Base-by-base conservation (phyloP, 176 grass and related monocot species). In the Phoenix roebelenii region DNA sequence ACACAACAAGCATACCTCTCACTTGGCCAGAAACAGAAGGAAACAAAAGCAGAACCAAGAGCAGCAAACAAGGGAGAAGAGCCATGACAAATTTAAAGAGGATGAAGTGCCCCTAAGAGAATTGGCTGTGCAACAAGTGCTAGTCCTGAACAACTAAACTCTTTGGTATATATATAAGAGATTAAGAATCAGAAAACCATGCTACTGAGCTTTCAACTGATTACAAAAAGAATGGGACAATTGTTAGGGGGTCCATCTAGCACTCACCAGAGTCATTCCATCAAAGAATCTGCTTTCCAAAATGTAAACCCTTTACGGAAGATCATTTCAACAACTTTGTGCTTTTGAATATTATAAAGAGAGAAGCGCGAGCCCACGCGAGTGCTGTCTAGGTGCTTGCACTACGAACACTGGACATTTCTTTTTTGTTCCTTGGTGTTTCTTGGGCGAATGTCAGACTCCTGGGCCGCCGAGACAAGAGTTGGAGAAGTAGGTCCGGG, bases 211-310 rank as follows among this genome's bases (percentile, higher is more conserved):
- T 39, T 39, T 39, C 7, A 12, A 39, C 1, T 12, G 7, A 10
- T 39, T 1, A 39, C 6, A 7, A 39, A 59, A 59, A 59, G 3
- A 59, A 5, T 29, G 57, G 57, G 22, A 20, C 19, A 25, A 23
- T 24, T 3, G 1, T 58, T 22, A 16, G 23, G 23, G 23, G 56
- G 20, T 58, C 15, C 57, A 59, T 59, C 57, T 25, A 9, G 58
- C 58, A 29, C 23, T 60, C 58, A 60, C 26, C 17, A 60, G 58
- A 35, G 16, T n/a, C 58, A 60, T 35, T 60, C 58, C 25, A 60
- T 35, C n/a, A 1, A 29, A 25, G 58, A 60, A 60, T 60, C 58
- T 60, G 15, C 58, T 60, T 60, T 60, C 16, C 23, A 7, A 59
- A 39, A 10, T 39, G 32, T 9, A 39, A 10, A 12, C 7, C 0